Evolutionary conservation across 495 filamentous ascomycete genomes (phyloP), one percentile per base, ranked within the genome.

Genomic region (Chaetomium fimeti): DNA sequence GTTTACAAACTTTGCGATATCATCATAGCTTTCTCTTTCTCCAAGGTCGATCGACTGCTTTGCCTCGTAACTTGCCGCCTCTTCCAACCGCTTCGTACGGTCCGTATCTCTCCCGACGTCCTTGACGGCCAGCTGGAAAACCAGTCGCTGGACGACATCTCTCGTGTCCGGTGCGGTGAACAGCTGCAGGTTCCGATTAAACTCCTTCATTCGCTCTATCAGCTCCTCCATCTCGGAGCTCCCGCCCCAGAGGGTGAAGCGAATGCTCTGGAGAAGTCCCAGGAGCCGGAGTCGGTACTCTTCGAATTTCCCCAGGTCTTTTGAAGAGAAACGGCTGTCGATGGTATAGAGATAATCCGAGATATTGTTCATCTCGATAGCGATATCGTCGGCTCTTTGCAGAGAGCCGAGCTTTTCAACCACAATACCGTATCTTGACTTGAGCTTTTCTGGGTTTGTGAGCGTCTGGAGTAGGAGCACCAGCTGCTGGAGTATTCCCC

Each of bases 1-100:
- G 29, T 56, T 61, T 3, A 38, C 45, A 25, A 62, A 62, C 32
- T 66, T 66, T 18, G 59, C 18, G 4, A 66, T 12, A 15, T 62
- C 54, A 15, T 51, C 58, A 29, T 57, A 57, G 24, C 25, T 47
- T 1, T 2, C 25, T 22, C 49, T 66, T 2, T 24, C 43, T 16
- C 18, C 24, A 5, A 42, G 27, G 20, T 61, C 58, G 20, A 57
- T 61, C 1, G 59, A 48, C 16, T 47, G 24, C 47, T 62, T 62
- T 12, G 38, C 22, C 22, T 62, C 64, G 29, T 47, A 51, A 13
- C 12, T 36, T 2, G 64, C 64, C 16, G 51, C 64, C 52, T 66
- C 64, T 3, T 42, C 57, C 13, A 66, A 58, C 8, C 52, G 64
- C 28, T 20, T 55, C 22, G 52, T 40, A 15, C n/a, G 18, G 36